Evolutionary conservation across 257 asterid genomes (phyloP).

Genomic region (Cruciata laevipes): DNA sequence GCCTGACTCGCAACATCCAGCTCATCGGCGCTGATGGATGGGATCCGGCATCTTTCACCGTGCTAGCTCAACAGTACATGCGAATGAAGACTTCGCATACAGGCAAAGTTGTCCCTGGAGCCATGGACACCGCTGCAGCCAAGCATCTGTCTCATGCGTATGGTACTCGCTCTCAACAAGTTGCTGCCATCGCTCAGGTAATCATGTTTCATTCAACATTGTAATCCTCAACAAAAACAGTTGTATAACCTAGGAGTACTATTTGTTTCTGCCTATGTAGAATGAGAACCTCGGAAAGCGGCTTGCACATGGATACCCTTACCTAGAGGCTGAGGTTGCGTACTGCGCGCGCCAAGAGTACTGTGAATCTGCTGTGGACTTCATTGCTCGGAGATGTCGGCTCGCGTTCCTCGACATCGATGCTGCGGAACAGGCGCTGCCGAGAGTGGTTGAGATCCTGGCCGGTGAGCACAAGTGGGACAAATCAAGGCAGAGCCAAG

Average conservation of each 20-base stretch:
- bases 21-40: constrained; percentile 93
- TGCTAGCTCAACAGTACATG: constrained; percentile 73
- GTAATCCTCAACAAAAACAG: no score
- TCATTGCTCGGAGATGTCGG: constrained; percentile 88
- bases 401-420: constrained; percentile 96
- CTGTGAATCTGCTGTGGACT: constrained; percentile 92
- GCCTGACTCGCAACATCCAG: constrained; percentile 60
- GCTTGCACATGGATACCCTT: constrained; percentile 95
- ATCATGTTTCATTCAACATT: neutral
- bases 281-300: constrained; percentile 90
- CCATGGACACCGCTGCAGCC: constrained; percentile 89
- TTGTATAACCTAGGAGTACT: neutral
- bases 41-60: constrained; percentile 89
- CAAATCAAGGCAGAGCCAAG: constrained; percentile 64
- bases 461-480: constrained; percentile 90
- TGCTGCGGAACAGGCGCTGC: constrained; percentile 82
- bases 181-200: constrained; percentile 96
- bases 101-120: constrained; percentile 89
- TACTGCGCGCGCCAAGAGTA: constrained; percentile 91
- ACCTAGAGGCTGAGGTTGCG: constrained; percentile 95
- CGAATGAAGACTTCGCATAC: constrained; percentile 69
- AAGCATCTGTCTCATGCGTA: constrained; percentile 94
- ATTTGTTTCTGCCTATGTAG: constrained; percentile 23
- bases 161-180: constrained; percentile 72
- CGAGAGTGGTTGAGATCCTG: constrained; percentile 66